Evolutionary conservation across 2,329 filamentous ascomycete genomes (phyloP).

Genomic region (Byssothecium circinans): DNA sequence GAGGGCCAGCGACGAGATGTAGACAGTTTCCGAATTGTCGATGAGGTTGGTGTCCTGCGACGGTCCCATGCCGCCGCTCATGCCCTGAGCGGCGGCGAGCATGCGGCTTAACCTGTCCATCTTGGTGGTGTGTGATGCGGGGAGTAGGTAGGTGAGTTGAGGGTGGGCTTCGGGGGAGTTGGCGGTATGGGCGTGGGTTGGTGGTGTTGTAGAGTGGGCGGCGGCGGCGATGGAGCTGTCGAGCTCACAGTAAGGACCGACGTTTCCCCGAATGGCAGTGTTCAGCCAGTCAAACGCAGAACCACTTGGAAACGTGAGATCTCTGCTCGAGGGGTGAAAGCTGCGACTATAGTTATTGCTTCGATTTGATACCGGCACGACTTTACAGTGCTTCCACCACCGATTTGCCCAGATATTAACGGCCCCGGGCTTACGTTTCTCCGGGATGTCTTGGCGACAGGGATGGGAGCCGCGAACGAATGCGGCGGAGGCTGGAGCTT

Average conservation of each 20-base stretch:
- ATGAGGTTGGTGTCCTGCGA: constrained; percentile 86
- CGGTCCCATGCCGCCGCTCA: constrained; percentile 59
- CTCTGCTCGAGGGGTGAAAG: too few species aligned
- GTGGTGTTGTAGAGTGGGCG: constrained; percentile 1
- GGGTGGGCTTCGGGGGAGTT: constrained; percentile 4
- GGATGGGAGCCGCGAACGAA: neutral
- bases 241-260: too few species aligned
- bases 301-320: too few species aligned
- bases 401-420: too few species aligned
- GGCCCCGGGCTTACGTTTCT: too few species aligned
- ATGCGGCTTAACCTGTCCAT: constrained; percentile 95
- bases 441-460: neutral
- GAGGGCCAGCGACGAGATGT: constrained; percentile 95
- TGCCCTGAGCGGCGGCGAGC: constrained; percentile 72
- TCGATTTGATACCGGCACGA: too few species aligned
- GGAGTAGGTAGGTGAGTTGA: constrained; percentile 1
- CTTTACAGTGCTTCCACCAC: too few species aligned
- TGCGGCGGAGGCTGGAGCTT: neutral
- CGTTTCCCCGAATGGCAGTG: too few species aligned
- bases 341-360: too few species aligned
- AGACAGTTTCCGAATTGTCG: constrained; percentile 98
- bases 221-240: neutral
- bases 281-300: too few species aligned
- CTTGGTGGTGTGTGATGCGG: constrained; percentile 8
- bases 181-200: neutral